phyloP scores from a whole-genome alignment of 495 filamentous ascomycete species.

The Talaromyces proteolyticus region DNA sequence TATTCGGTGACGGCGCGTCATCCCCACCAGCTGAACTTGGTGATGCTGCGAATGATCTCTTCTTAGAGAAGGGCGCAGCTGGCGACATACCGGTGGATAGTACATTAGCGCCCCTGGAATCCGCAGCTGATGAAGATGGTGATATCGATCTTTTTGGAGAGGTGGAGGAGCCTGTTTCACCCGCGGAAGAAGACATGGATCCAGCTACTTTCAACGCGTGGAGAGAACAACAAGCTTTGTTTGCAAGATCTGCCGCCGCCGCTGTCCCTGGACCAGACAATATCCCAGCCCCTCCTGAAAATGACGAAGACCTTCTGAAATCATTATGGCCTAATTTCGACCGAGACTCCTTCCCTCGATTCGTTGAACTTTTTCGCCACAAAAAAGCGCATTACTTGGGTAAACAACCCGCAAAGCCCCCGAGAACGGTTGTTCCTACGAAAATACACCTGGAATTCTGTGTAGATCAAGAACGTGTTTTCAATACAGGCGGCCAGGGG shows the following conservation, averaged over 20 bases:
- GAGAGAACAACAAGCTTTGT: conserved; percentile 46
- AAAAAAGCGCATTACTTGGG: conserved; percentile 65
- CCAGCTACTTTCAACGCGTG: conserved; percentile 36
- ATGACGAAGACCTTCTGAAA: conserved; percentile 60
- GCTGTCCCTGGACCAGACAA: conserved; percentile 25
- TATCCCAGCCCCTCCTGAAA: conserved; percentile 54
- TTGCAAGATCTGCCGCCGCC: conserved; percentile 37
- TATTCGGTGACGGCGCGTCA: conserved; percentile 47
- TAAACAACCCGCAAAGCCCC: conserved; percentile 64
- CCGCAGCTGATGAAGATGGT: conserved; percentile 26
- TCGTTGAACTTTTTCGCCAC: conserved; percentile 67
- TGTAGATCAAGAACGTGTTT: conserved; percentile 72
- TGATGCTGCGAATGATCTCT: conserved; percentile 33
- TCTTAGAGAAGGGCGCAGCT: conserved; percentile 26
- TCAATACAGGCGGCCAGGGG: conserved; percentile 57
- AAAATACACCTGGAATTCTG: conserved; percentile 83
- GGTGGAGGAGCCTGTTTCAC: conserved; percentile 16
- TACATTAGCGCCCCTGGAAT: conserved; percentile 19
- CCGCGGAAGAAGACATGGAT: conserved; percentile 38
- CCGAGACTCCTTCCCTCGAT: conserved; percentile 55
- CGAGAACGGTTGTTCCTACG: conserved; percentile 74
- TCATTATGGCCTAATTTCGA: conserved; percentile 67
- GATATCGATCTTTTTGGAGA: conserved; percentile 23
- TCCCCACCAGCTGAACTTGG: conserved; percentile 33
- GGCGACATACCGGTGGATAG: conserved; percentile 16